Evolutionary conservation across 352 stramenopile genomes (phyloP).

Genomic region (Pythium sp.): DNA sequence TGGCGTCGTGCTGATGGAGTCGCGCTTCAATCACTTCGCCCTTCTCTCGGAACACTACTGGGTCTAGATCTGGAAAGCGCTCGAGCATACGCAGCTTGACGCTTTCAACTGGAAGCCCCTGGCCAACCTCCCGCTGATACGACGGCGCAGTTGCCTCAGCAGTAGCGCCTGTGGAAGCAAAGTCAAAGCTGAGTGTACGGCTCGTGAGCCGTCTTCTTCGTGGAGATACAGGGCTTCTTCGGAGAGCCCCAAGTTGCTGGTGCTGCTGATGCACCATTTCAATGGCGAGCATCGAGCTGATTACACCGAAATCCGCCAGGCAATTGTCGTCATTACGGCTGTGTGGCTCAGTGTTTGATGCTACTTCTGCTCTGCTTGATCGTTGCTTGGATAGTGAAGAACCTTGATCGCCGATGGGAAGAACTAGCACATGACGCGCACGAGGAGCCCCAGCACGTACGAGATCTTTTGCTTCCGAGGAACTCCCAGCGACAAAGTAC

Average conservation of each 20-base stretch:
- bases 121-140: constrained; percentile 45
- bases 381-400: not conserved
- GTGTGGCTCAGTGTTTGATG: constrained; percentile 10
- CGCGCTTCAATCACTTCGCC: constrained; percentile 32
- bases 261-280: constrained; percentile 25
- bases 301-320: constrained; percentile 36
- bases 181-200: constrained; percentile 15
- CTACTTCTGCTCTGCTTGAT: not conserved
- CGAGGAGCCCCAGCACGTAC: constrained; percentile 23
- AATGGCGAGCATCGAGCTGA: constrained; percentile 39
- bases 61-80: constrained; percentile 51
- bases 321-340: constrained; percentile 24
- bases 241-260: not conserved
- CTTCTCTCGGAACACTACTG: constrained; percentile 37
- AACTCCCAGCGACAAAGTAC: constrained; percentile 31
- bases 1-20: constrained; percentile 30
- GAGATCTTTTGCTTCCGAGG: constrained; percentile 29
- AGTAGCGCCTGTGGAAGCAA: not conserved
- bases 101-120: constrained; percentile 54
- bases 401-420: constrained; percentile 13
- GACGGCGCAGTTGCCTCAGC: constrained; percentile 12
- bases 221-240: constrained; percentile 15
- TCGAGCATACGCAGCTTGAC: constrained; percentile 50
- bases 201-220: constrained; percentile 23
- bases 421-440: constrained; percentile 29